phyloP scores from a whole-genome alignment of 768 basidiomycete genomes.

The Tylopilus felleus region DNA sequence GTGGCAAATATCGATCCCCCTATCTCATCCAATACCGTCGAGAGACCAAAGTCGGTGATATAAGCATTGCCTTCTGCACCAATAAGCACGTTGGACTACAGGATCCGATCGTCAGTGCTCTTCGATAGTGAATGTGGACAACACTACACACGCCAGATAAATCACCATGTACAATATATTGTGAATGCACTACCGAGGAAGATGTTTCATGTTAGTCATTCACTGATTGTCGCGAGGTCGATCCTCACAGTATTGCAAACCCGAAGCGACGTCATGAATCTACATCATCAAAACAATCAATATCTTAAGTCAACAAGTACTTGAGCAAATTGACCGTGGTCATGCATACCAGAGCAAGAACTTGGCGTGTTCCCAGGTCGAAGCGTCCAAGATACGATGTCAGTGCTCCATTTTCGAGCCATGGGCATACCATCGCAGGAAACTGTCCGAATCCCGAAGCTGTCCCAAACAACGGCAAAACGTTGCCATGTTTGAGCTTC shows the following conservation, averaged over 20 bases:
- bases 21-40: neutral
- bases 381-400: neutral
- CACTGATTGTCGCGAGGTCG: neutral
- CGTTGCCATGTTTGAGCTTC: conserved; percentile 2
- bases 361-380: neutral
- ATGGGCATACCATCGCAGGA: conserved; percentile 1
- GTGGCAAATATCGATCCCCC: neutral
- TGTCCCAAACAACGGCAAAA: neutral
- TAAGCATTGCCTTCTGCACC: neutral
- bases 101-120: neutral
- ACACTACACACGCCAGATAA: neutral
- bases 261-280: neutral
- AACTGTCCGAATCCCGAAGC: neutral
- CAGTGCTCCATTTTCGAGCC: neutral
- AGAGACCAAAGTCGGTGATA: neutral
- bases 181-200: neutral
- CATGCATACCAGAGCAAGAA: neutral
- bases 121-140: neutral
- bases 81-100: neutral
- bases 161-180: neutral
- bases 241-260: neutral
- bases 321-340: too few species aligned
- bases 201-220: neutral
- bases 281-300: neutral
- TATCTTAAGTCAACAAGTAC: too few species aligned